Conservation (phyloP, 2,329 filamentous ascomycete genomes). For the Nothopassalora personata region DNA sequence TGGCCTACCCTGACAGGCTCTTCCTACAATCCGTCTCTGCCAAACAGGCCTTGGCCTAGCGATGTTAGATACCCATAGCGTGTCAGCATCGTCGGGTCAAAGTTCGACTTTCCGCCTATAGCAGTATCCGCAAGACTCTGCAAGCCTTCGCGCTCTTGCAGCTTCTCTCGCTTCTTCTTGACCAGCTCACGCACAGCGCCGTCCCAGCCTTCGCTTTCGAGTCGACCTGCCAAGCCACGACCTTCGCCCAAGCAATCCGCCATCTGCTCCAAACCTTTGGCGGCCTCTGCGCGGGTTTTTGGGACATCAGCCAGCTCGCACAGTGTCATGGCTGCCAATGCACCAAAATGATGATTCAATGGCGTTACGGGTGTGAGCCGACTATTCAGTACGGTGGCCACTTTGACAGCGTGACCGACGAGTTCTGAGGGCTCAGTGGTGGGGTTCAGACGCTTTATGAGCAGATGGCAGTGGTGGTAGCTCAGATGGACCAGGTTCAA, state of each 20-base stretch:
- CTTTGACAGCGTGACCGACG: slow-evolving; percentile 55
- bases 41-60: slow-evolving; percentile 34
- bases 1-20: not conserved
- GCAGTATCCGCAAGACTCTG: slow-evolving; percentile 56
- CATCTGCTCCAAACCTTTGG: slow-evolving; percentile 52
- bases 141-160: slow-evolving; percentile 38
- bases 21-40: slow-evolving; percentile 11
- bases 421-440: slow-evolving; percentile 53
- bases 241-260: slow-evolving; percentile 45
- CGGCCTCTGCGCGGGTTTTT: slow-evolving; percentile 54
- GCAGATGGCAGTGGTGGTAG: slow-evolving; percentile 65
- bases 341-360: slow-evolving; percentile 62
- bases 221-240: slow-evolving; percentile 38
- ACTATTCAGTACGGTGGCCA: slow-evolving; percentile 53
- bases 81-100: slow-evolving; percentile 36
- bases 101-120: slow-evolving; percentile 21
- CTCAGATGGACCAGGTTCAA: slow-evolving; percentile 60
- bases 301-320: slow-evolving; percentile 54
- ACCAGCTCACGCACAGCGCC: slow-evolving; percentile 51
- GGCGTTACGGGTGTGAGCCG: slow-evolving; percentile 55
- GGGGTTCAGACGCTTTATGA: slow-evolving; percentile 57
- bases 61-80: slow-evolving; percentile 37
- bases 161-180: slow-evolving; percentile 35
- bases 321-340: slow-evolving; percentile 56
- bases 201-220: slow-evolving; percentile 54